Conservation (phyloP, 2,329 filamentous ascomycete genomes). For the Torrubiellomyces zombiae region DNA sequence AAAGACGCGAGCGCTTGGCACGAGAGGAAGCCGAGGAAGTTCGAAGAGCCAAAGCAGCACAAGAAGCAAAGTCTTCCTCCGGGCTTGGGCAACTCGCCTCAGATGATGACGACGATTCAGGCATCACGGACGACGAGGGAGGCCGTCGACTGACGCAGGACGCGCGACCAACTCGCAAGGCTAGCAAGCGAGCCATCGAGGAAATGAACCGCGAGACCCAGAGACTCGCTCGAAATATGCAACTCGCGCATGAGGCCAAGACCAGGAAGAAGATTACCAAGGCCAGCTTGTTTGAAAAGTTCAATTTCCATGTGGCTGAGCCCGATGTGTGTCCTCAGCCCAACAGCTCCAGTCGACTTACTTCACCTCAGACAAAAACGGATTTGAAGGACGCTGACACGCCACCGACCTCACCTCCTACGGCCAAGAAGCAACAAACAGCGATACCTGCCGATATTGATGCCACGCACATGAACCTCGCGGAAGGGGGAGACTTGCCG, state of each 20-base stretch:
- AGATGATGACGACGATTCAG: constrained; percentile 26
- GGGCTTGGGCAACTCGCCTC: constrained; percentile 18
- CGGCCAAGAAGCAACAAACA: constrained; percentile 13
- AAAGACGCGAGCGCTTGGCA: constrained; percentile 52
- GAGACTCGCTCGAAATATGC: constrained; percentile 74
- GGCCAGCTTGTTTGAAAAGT: constrained; percentile 63
- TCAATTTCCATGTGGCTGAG: constrained; percentile 50
- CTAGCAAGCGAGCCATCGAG: constrained; percentile 85
- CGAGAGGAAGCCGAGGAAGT: constrained; percentile 43
- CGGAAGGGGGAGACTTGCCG: constrained; percentile 19
- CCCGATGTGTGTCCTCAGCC: constrained; percentile 18
- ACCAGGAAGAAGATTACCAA: constrained; percentile 86
- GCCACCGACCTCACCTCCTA: constrained; percentile 54
- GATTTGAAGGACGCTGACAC: constrained; percentile 39
- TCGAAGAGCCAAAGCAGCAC: constrained; percentile 23
- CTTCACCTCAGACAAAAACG: constrained; percentile 33
- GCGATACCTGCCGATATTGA: constrained; percentile 3
- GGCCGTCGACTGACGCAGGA: constrained; percentile 53
- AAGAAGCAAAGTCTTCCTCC: constrained; percentile 17
- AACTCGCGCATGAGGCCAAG: constrained; percentile 75
- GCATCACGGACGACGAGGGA: constrained; percentile 43
- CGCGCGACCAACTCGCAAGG: constrained; percentile 58
- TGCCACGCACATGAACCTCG: constrained; percentile 6
- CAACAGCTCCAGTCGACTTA: constrained; percentile 38
- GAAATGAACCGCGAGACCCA: constrained; percentile 95